Evolutionary conservation across 179 eudicot genomes (phyloP).

Genomic region (Silene vulgaris): DNA sequence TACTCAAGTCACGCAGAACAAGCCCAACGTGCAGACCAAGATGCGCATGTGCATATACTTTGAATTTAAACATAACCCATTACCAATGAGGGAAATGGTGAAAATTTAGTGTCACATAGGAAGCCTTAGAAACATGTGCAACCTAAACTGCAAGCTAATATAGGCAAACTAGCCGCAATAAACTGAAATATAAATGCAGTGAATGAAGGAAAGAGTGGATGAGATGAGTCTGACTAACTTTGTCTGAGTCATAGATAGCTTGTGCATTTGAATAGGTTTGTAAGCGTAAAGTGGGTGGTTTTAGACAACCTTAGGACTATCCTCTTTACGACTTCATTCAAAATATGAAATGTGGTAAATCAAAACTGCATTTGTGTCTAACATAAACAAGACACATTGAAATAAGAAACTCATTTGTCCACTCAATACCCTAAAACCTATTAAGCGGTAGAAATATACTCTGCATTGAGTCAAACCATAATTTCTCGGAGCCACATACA

Average conservation of each 20-base stretch:
- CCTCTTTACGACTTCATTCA: not conserved
- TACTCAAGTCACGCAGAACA: not conserved
- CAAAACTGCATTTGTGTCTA: not conserved
- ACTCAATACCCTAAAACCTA: not conserved
- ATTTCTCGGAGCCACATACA: not conserved
- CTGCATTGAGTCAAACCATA: not conserved
- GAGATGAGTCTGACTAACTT: not conserved
- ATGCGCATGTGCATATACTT: not conserved
- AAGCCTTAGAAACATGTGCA: not conserved
- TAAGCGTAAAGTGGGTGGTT: not conserved
- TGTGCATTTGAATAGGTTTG: not conserved
- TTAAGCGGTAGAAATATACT: no score
- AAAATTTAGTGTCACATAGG: not conserved
- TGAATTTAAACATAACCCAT: not conserved
- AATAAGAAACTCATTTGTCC: no score
- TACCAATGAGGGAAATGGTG: not conserved
- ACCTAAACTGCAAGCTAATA: not conserved
- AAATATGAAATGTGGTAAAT: not conserved
- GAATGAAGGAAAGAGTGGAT: not conserved
- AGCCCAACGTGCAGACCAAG: not conserved
- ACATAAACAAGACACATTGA: no score
- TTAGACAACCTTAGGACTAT: not conserved
- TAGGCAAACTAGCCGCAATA: not conserved
- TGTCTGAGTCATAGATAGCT: no score
- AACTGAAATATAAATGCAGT: not conserved